Conservation (phyloP, 2,329 filamentous ascomycete species). For the Stylonectria norvegica region DNA sequence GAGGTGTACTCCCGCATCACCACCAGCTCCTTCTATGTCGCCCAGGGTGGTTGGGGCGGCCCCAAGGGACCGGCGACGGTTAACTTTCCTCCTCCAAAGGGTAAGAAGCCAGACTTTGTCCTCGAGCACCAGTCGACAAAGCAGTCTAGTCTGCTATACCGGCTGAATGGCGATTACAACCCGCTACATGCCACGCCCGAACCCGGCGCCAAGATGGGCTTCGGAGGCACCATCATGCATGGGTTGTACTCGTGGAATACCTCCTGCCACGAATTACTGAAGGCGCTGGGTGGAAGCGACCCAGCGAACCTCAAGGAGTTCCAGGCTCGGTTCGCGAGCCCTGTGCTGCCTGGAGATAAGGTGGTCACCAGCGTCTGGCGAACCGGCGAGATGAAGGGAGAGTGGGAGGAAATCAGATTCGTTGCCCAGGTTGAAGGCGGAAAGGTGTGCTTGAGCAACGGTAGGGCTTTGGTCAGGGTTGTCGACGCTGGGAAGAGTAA, state of each 20-base stretch:
- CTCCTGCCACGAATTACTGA: slow-evolving; percentile 68
- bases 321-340: slow-evolving; percentile 81
- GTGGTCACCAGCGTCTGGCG: slow-evolving; percentile 79
- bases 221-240: slow-evolving; percentile 84
- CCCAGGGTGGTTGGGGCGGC: slow-evolving; percentile 78
- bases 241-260: slow-evolving; percentile 86
- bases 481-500: slow-evolving; percentile 57
- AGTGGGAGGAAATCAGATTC: slow-evolving; percentile 81
- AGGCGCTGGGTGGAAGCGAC: slow-evolving; percentile 70
- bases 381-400: slow-evolving; percentile 61
- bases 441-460: slow-evolving; percentile 85
- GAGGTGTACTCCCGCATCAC: slow-evolving; percentile 70
- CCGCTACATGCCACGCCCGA: slow-evolving; percentile 85
- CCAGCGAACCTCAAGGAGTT: slow-evolving; percentile 83
- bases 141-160: slow-evolving; percentile 74
- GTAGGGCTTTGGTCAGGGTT: slow-evolving; percentile 72
- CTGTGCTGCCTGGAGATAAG: slow-evolving; percentile 80
- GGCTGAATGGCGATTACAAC: slow-evolving; percentile 92
- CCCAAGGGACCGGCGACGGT: slow-evolving; percentile 81
- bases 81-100: slow-evolving; percentile 74
- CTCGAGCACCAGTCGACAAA: slow-evolving; percentile 67
- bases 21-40: slow-evolving; percentile 74
- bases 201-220: slow-evolving; percentile 85
- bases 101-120: slow-evolving; percentile 68
- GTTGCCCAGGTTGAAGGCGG: slow-evolving; percentile 72